phyloP scores from a whole-genome alignment of 768 basidiomycete species.

The Calvatia gigantea region DNA sequence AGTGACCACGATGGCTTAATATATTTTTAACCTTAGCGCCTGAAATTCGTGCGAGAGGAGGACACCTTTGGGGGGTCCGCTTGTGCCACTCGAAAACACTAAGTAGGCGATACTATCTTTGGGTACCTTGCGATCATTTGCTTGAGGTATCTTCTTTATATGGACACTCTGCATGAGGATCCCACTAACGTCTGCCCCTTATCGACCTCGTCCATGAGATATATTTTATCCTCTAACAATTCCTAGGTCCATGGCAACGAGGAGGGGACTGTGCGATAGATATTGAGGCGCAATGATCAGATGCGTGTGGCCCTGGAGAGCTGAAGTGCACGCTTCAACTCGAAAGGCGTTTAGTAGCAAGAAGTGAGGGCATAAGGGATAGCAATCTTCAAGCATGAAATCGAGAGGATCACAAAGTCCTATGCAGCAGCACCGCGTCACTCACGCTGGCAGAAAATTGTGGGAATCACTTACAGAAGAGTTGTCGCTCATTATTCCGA shows the following conservation, averaged over 20 bases:
- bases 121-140: slow-evolving; percentile 41
- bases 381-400: slow-evolving; percentile 27
- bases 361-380: slow-evolving; percentile 33
- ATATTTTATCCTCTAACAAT: slow-evolving; percentile 41
- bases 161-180: slow-evolving; percentile 42
- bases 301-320: slow-evolving; percentile 30
- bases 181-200: slow-evolving; percentile 34
- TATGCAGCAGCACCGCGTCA: slow-evolving; percentile 10
- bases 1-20: slow-evolving; percentile 66
- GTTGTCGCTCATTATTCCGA: slow-evolving; percentile 72
- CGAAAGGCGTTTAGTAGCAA: slow-evolving; percentile 34
- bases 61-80: slow-evolving; percentile 69
- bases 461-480: slow-evolving; percentile 39
- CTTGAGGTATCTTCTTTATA: slow-evolving; percentile 31
- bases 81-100: slow-evolving; percentile 77
- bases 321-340: slow-evolving; percentile 31
- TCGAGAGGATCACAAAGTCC: slow-evolving; percentile 33
- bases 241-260: slow-evolving; percentile 30
- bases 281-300: slow-evolving; percentile 34
- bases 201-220: slow-evolving; percentile 47
- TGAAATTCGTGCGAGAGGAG: neutral
- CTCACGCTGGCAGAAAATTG: neutral
- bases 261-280: slow-evolving; percentile 25
- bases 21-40: neutral
- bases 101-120: slow-evolving; percentile 64